phyloP scores from a whole-genome alignment of 306 rosid species.

The Quercus robur region DNA sequence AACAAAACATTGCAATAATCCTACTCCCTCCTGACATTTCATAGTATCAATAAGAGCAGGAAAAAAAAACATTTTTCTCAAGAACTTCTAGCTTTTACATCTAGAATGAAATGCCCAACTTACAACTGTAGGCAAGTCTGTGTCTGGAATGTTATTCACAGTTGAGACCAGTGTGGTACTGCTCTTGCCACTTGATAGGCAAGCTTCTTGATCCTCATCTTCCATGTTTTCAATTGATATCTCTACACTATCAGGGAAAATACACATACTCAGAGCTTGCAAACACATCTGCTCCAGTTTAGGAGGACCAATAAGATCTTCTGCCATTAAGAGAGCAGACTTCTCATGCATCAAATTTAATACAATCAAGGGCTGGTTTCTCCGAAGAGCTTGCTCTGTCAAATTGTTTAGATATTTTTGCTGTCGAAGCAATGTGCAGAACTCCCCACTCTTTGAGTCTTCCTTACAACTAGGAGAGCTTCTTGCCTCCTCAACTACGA shows the following conservation, averaged over 20 bases:
- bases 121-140: constrained; percentile 64
- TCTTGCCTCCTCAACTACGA: constrained; percentile 37
- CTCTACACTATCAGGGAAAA: constrained; percentile 58
- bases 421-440: constrained; percentile 57
- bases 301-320: constrained; percentile 47
- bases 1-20: not conserved
- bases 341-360: constrained; percentile 65
- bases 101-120: constrained; percentile 33
- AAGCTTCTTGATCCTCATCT: constrained; percentile 46
- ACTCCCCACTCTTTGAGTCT: constrained; percentile 50
- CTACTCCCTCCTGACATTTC: not conserved
- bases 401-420: constrained; percentile 68
- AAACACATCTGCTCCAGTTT: constrained; percentile 78
- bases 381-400: constrained; percentile 84
- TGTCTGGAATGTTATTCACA: constrained; percentile 36
- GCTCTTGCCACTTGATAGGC: constrained; percentile 39
- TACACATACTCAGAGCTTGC: constrained; percentile 72
- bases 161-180: constrained; percentile 37
- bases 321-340: constrained; percentile 35
- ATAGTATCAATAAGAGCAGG: not conserved
- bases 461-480: constrained; percentile 47
- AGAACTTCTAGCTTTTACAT: not conserved
- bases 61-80: not conserved
- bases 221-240: constrained; percentile 43
- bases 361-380: constrained; percentile 74